Percentiles rank a stretch among this genome's conserved stretches.
These are phyloP conservation scores for Elasticomyces elasticus DNA, from an alignment of 495 filamentous ascomycete genomes.

Conservation along the genomic window DNA sequence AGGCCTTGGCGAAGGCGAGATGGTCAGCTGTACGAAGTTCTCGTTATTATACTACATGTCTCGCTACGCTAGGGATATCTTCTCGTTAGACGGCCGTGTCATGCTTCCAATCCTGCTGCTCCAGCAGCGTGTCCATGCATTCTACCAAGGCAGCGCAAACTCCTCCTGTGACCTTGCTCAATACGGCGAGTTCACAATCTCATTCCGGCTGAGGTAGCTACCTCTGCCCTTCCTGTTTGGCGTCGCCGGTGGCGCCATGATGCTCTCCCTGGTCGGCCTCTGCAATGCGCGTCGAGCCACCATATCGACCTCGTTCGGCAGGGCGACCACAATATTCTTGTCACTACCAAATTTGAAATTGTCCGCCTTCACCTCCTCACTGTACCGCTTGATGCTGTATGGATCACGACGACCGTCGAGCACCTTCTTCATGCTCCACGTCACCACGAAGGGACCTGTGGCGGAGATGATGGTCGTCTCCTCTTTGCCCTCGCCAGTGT, in stretches of 20 bases:
- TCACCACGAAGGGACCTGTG: slow-evolving; percentile 95
- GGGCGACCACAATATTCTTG: slow-evolving; percentile 93
- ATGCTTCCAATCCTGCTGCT: neutral
- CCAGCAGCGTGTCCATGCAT: neutral
- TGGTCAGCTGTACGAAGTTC: too few species aligned
- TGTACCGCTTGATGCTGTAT: slow-evolving; percentile 92
- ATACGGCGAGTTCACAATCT: slow-evolving; percentile 80
- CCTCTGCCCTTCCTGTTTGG: slow-evolving; percentile 31
- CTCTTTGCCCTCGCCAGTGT: slow-evolving; percentile 66
- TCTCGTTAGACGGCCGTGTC: neutral
- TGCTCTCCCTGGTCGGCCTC: slow-evolving; percentile 86
- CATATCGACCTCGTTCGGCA: slow-evolving; percentile 98
- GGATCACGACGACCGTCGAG: slow-evolving; percentile 67
- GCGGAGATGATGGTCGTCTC: slow-evolving; percentile 93
- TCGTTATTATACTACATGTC: neutral
- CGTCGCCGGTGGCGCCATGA: slow-evolving; percentile 49
- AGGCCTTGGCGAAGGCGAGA: too few species aligned
- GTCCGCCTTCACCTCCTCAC: slow-evolving; percentile 93
- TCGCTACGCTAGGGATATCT: neutral
- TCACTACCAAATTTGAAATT: slow-evolving; percentile 96
- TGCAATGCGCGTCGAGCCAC: slow-evolving; percentile 74
- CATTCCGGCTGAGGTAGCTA: slow-evolving; percentile 55
- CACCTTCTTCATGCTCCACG: slow-evolving; percentile 89
- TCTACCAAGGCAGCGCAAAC: neutral
- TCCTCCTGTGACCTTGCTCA: slow-evolving; percentile 27